Base-by-base conservation (phyloP, 2,329 filamentous ascomycete species). In the Neopestalotiopsis rosae region DNA sequence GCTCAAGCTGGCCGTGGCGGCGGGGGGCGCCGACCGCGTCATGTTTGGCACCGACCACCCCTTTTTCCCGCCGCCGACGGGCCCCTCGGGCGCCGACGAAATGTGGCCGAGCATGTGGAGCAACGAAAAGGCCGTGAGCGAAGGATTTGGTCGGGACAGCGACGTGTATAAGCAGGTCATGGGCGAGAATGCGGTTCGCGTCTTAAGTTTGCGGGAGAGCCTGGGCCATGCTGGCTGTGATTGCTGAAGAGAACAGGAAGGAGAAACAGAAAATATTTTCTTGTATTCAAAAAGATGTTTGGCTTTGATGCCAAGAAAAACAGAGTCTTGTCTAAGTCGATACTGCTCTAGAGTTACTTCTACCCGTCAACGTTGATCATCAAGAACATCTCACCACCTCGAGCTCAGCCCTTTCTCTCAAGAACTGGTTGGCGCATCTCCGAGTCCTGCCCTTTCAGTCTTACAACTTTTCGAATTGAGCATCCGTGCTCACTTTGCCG, bases 1-100 rank as follows among this genome's bases (percentile, higher is more conserved):
- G 0, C 78, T 95, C 68, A 90, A 87, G 74, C 91, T 92, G 1
- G 93, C 93, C 0, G 85, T 93, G 1, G 87, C 90, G 32, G 91
- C 90, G 0, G 87, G 86, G 69, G 92, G 92, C 0, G 84, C 84
- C 0, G 92, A 94, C 74, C 85, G 92, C 68, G 81, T 95, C 63
- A 88, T 95, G 84, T 95, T 95, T 80, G 93, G 92, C 34, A 95
- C 92, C 0, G 93, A 95, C 77, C 92, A 95, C 78, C 93, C 93
- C 0, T 95, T 95, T 81, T 95, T 95, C 79, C 93, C 93, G 14
- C 92, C 92, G 1, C 80, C 94, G 17, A 86, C 85, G 42, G 83
- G 81, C 40, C 88, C 90, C 63, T 88, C 89, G 69, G 84, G 87
- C 71, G 87, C 85, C 45, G 86, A 90, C 13, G 62, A 65, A 20